Evolutionary conservation across 2,329 filamentous ascomycete species (phyloP), one percentile per base, ranked within the genome.

Genomic region (Gliomastix tumulicola): DNA sequence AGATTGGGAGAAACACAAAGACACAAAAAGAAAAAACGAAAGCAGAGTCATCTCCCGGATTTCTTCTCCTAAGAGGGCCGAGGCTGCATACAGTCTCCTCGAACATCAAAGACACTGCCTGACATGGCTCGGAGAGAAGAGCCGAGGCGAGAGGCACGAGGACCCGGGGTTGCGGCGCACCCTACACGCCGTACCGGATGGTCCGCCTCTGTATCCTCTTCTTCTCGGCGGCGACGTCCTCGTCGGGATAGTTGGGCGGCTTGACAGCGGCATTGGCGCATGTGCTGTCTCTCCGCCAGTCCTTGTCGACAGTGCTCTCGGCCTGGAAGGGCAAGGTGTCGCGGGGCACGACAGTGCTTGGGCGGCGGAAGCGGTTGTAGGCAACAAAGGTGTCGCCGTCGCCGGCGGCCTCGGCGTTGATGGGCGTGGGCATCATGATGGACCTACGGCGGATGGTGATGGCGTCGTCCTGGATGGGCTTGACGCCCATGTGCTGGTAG

Each of bases 321-420:
- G n/a, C 15, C 13, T 21, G 12, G 11, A 36, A 22, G 4, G 35
- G 35, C 23, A 27, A 18, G 7, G 30, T 25, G 10, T n/a, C 15
- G 12, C 32, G 19, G 10, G 32, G 10, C 2, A 21, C n/a, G 32
- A n/a, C 16, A 15, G 18, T 32, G 21, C 18, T 33, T 15, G 64
- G 62, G 7, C 63, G 51, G 12, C 59, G 67, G 53, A 71, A 71
- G 32, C 68, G 63, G 45, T 71, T 71, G 46, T 67, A 69, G 1
- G 64, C 63, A 23, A 69, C 59, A 35, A 69, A 68, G 7, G 53
- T 62, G 4, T 60, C 48, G 7, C 39, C 39, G 33, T 67, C 60
- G 54, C 53, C 7, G 11, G 57, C 51, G 1, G 62, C 49, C 15
- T 65, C 66, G 19, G 36, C 36, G 40, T 68, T 67, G n/a, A 53